Evolutionary conservation across 1,284 basidiomycete genomes (phyloP).

Genomic region (Ganoderma lingzhi): DNA sequence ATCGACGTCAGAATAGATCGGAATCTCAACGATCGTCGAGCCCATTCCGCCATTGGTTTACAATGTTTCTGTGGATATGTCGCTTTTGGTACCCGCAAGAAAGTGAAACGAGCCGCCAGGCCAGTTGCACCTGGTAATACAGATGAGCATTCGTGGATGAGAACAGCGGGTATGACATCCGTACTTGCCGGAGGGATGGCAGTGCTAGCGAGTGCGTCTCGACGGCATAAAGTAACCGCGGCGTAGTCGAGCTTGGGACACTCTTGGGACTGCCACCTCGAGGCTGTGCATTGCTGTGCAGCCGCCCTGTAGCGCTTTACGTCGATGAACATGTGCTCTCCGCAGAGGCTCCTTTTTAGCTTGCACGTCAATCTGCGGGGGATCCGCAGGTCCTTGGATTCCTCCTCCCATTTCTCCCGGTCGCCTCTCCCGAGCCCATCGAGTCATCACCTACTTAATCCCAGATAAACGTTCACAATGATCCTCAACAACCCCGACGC

Average conservation of each 20-base stretch:
- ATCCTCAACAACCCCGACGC: constrained; percentile 16
- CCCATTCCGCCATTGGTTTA: not conserved
- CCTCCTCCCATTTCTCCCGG: not conserved
- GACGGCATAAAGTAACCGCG: constrained; percentile 4
- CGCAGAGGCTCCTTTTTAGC: not conserved
- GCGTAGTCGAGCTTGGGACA: constrained; percentile 10
- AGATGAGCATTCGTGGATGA: no score
- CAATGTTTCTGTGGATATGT: not conserved
- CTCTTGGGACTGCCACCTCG: not conserved
- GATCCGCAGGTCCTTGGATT: not conserved
- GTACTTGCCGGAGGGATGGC: no score
- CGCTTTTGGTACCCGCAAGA: no score
- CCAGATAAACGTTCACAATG: not conserved
- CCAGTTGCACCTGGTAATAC: no score
- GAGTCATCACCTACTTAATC: not conserved
- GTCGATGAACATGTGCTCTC: constrained; percentile 2
- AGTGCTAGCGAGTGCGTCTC: constrained; percentile 7
- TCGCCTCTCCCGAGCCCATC: not conserved
- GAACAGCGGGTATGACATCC: no score
- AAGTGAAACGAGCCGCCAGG: no score
- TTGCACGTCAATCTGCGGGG: not conserved
- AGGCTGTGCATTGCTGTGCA: constrained; percentile 1
- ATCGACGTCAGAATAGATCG: no score
- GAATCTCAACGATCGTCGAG: not conserved
- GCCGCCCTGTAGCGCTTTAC: not conserved